Conservation (phyloP, 805 yeast species). For the Wickerhamomyces alni region DNA sequence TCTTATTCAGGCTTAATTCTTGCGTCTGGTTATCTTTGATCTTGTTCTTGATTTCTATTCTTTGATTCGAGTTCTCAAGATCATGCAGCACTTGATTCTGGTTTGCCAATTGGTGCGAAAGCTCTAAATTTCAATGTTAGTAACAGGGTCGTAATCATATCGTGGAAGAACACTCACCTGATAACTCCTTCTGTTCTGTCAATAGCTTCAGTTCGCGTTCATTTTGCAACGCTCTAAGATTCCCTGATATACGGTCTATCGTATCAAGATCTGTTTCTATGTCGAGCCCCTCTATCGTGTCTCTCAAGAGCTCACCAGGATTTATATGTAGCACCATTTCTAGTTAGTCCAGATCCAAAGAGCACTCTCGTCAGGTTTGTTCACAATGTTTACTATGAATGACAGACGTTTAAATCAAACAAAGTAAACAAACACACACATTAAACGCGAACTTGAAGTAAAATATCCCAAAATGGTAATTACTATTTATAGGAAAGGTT, state of each 20-base stretch:
- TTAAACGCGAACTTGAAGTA: neutral
- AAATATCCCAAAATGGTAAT: neutral
- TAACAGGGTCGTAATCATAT: neutral
- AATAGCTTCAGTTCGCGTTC: conserved; percentile 25
- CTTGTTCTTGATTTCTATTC: conserved; percentile 25
- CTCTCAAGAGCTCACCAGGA: conserved; percentile 27
- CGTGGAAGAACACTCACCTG: conserved; percentile 4
- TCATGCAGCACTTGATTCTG: conserved; percentile 17
- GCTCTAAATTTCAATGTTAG: neutral
- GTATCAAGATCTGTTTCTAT: conserved; percentile 45
- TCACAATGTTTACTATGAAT: neutral
- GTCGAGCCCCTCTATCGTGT: conserved; percentile 43
- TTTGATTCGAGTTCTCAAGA: conserved; percentile 24
- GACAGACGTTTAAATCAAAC: too few species aligned
- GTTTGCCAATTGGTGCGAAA: conserved; percentile 12
- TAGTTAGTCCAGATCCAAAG: too few species aligned
- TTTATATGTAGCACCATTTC: conserved; percentile 3
- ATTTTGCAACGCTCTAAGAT: conserved; percentile 25
- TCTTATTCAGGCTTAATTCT: conserved; percentile 47
- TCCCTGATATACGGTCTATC: conserved; percentile 37
- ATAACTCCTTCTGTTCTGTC: conserved; percentile 16
- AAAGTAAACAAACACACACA: too few species aligned
- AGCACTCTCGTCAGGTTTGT: neutral
- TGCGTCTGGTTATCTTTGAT: conserved; percentile 34
- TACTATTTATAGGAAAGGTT: neutral